phyloP scores from a whole-genome alignment of 257 asterid species.

The Buddleja alternifolia region DNA sequence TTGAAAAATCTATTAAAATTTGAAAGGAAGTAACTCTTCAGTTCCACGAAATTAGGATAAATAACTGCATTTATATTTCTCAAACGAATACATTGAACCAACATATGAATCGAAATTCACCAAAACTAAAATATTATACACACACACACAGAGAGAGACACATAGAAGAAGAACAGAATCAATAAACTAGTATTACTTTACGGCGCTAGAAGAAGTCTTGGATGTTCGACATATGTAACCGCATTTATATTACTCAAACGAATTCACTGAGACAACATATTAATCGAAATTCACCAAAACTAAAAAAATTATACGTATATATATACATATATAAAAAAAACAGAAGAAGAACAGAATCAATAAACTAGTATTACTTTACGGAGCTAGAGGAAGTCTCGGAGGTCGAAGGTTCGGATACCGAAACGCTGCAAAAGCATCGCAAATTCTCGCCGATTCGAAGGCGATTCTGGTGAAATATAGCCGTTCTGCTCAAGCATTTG shows the following conservation, averaged over 20 bases:
- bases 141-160: no score
- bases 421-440: conserved; percentile 60
- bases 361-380: conserved; percentile 45
- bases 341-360: neutral
- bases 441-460: conserved; percentile 32
- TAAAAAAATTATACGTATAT: no score
- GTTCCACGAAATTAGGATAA: no score
- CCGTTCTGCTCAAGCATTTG: conserved; percentile 44
- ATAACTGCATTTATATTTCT: neutral
- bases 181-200: conserved; percentile 44
- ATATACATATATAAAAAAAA: no score
- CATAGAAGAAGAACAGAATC: neutral
- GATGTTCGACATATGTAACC: conserved; percentile 39
- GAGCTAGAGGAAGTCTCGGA: conserved; percentile 55
- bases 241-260: neutral
- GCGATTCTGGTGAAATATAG: conserved; percentile 31
- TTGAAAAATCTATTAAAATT: neutral
- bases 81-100: conserved; percentile 13
- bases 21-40: neutral
- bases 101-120: neutral
- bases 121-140: neutral
- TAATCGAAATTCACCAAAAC: neutral
- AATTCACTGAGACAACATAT: neutral
- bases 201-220: conserved; percentile 48
- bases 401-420: conserved; percentile 57